A percentile compares a stretch with the other conserved stretches of the same genome.
Conservation (phyloP, 176 grass and related monocot genomes). For the Lolium perenne region DNA sequence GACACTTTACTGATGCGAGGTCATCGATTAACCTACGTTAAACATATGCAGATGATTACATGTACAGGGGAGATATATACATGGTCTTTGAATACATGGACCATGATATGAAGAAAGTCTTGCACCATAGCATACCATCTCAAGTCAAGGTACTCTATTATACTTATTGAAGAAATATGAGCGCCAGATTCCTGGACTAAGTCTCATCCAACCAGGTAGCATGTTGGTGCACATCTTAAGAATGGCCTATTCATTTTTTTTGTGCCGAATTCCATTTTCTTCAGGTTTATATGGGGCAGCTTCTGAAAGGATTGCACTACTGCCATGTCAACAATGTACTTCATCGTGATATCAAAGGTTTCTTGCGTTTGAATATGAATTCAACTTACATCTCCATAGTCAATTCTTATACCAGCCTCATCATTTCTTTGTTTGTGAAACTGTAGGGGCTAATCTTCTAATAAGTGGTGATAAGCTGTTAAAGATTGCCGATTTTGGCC, state of each 20-base stretch:
- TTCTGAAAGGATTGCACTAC: conserved; percentile 81
- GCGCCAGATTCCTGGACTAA: not conserved
- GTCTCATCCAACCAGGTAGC: not conserved
- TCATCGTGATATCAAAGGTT: conserved; percentile 91
- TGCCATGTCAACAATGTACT: conserved; percentile 84
- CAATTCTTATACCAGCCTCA: conserved; percentile 19
- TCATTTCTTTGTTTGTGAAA: conserved; percentile 24
- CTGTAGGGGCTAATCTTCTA: conserved; percentile 74
- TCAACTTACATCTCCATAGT: conserved; percentile 20
- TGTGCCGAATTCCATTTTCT: conserved; percentile 9
- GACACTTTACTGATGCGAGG: not conserved
- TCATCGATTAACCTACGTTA: conserved; percentile 4
- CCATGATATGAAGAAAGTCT: conserved; percentile 80
- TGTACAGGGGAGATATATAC: conserved; percentile 81
- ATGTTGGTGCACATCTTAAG: conserved; percentile 3
- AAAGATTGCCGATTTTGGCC: conserved; percentile 81
- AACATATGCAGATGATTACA: conserved; percentile 63
- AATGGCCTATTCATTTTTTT: conserved; percentile 20
- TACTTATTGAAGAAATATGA: conserved; percentile 20
- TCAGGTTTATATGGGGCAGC: conserved; percentile 75
- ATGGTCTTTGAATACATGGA: conserved; percentile 96
- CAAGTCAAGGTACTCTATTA: conserved; percentile 57
- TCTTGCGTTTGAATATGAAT: conserved; percentile 30
- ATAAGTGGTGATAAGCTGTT: conserved; percentile 74
- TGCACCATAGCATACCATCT: conserved; percentile 55